Percentiles rank a stretch among this genome's conserved stretches.
These are phyloP conservation scores for Paramyrothecium roridum DNA, from an alignment of 2,329 filamentous ascomycete genomes.

Conservation along the genomic window DNA sequence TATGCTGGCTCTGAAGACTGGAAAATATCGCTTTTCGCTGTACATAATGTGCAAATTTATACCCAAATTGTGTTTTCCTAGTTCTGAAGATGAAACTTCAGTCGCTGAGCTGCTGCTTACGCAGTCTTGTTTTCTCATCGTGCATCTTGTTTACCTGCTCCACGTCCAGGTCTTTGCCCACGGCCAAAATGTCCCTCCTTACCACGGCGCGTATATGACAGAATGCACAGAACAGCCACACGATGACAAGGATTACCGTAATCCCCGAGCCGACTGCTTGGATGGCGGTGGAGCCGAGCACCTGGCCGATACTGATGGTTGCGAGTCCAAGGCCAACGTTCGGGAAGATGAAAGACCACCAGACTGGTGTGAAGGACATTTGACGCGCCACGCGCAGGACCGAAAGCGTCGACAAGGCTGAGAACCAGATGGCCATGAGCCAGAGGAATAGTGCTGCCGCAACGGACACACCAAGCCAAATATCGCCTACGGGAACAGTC, in stretches of 20 bases:
- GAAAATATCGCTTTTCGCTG: too few relatives aligned
- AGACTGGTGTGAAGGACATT: conserved; percentile 44
- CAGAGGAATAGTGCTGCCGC: conserved; percentile 46
- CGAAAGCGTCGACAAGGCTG: conserved; percentile 35
- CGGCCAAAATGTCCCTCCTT: conserved; percentile 43
- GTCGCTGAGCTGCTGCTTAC: too few relatives aligned
- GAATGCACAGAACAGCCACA: conserved; percentile 47
- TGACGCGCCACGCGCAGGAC: conserved; percentile 30
- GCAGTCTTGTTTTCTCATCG: conserved; percentile 10
- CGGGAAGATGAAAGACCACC: conserved; percentile 49
- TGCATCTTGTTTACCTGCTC: conserved; percentile 22
- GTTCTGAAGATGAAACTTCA: too few relatives aligned
- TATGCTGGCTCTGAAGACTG: too few relatives aligned
- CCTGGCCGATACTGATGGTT: conserved; percentile 47
- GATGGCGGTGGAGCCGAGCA: conserved; percentile 42
- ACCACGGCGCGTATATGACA: conserved; percentile 40
- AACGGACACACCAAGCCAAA: conserved; percentile 42
- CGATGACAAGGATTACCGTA: conserved; percentile 44
- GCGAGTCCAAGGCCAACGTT: conserved; percentile 55
- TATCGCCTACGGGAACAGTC: conserved; percentile 16
- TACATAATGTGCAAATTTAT: too few relatives aligned
- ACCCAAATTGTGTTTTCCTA: too few relatives aligned
- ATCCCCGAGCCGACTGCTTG: conserved; percentile 45
- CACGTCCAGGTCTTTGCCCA: conserved; percentile 52
- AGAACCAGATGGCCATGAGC: conserved; percentile 53